Evolutionary conservation across 176 grass and related monocot species (phyloP).

Genomic region (Eleusine indica): DNA sequence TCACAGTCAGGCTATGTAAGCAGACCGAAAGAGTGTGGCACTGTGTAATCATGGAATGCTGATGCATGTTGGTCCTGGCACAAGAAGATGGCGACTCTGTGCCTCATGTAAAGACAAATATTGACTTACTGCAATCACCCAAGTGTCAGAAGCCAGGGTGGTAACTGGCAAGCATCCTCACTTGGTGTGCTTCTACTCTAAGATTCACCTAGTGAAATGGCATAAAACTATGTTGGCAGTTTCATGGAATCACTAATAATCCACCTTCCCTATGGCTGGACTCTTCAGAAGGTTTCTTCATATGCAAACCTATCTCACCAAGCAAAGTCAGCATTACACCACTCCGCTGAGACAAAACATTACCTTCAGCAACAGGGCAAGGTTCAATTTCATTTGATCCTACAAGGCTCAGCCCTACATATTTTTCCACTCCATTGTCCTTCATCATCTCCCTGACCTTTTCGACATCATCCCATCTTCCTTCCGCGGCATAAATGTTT

Average conservation of each 20-base stretch:
- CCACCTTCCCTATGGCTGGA: background rate
- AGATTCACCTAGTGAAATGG: background rate
- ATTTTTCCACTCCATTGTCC: slow-evolving; percentile 37
- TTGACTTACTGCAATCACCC: background rate
- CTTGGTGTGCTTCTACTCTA: background rate
- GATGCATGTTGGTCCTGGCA: background rate
- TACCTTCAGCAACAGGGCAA: background rate
- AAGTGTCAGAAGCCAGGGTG: background rate
- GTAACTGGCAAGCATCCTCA: background rate
- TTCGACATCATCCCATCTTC: slow-evolving; percentile 64
- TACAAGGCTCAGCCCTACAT: slow-evolving; percentile 44
- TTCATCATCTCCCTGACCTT: slow-evolving; percentile 66
- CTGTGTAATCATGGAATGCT: background rate
- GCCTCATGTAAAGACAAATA: no score
- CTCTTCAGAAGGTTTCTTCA: slow-evolving; percentile 36
- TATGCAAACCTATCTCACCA: slow-evolving; percentile 37
- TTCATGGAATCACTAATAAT: background rate
- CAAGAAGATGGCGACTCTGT: background rate
- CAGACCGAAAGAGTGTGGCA: background rate
- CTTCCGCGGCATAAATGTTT: slow-evolving; percentile 59
- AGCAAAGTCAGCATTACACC: slow-evolving; percentile 32
- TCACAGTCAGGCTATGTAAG: no score
- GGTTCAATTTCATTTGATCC: background rate
- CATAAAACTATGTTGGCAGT: background rate
- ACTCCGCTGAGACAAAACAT: background rate